These are phyloP conservation scores for Ogataea glucozyma DNA, from an alignment of 805 yeast genomes.

Conservation along the genomic window DNA sequence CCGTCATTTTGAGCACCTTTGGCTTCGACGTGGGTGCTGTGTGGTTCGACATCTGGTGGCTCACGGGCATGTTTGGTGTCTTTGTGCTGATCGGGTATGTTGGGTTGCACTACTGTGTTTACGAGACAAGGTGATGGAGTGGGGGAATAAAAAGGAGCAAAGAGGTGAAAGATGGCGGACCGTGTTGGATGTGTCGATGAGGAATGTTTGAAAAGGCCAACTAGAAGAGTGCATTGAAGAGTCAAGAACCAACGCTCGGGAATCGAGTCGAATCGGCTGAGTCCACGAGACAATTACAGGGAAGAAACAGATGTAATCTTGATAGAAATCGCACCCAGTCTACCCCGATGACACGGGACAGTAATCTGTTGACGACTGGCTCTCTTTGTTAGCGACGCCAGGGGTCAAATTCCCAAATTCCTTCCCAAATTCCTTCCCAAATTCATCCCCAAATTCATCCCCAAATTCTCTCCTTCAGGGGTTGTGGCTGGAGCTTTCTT, in stretches of 20 bases:
- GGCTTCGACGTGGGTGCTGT: conserved; percentile 87
- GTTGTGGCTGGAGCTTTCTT: neutral
- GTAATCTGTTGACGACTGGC: too few relatives aligned
- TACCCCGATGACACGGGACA: too few relatives aligned
- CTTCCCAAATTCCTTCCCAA: too few relatives aligned
- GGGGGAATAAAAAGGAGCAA: neutral
- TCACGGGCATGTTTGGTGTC: conserved; percentile 55
- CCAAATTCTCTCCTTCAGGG: neutral
- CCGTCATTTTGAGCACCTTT: conserved; percentile 91
- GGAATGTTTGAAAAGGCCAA: neutral
- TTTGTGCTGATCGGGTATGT: conserved; percentile 73
- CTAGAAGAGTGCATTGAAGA: too few relatives aligned
- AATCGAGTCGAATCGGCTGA: too few relatives aligned
- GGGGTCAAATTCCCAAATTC: too few relatives aligned
- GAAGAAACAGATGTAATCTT: too few relatives aligned
- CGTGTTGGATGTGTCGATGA: neutral
- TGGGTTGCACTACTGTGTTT: conserved; percentile 68
- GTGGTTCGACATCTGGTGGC: conserved; percentile 60
- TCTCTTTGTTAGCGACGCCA: too few relatives aligned
- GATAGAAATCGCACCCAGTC: too few relatives aligned
- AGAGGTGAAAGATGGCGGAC: neutral
- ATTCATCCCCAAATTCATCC: too few relatives aligned
- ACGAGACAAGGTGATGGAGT: conserved; percentile 74
- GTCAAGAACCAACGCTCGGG: too few relatives aligned
- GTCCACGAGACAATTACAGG: too few relatives aligned